phyloP scores from a whole-genome alignment of 2,329 filamentous ascomycete genomes.

The Penicillium sp. region DNA sequence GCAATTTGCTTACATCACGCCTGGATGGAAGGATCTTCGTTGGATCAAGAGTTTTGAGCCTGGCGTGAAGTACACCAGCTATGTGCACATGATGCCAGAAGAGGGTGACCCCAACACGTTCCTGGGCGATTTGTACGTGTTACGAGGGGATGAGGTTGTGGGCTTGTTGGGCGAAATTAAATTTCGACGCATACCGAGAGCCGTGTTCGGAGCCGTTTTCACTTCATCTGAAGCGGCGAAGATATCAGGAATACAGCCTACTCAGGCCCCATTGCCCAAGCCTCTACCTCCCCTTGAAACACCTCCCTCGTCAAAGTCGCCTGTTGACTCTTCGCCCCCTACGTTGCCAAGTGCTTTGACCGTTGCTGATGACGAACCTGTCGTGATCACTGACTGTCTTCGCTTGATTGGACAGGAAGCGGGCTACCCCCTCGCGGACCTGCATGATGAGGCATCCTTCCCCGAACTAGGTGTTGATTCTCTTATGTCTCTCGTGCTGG shows the following conservation, averaged over 20 bases:
- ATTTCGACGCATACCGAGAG: constrained; percentile 34
- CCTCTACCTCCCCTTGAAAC: too few species aligned
- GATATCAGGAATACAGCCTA: too few species aligned
- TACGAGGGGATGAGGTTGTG: constrained; percentile 34
- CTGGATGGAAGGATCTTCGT: constrained; percentile 31
- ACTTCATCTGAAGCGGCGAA: too few species aligned
- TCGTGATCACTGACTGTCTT: too few species aligned
- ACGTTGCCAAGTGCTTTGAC: too few species aligned
- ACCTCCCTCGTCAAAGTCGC: too few species aligned
- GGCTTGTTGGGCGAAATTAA: constrained; percentile 31
- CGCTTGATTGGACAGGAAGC: neutral
- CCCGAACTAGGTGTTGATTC: constrained; percentile 32
- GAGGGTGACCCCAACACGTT: constrained; percentile 31
- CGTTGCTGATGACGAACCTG: too few species aligned
- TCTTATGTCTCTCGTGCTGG: constrained; percentile 37
- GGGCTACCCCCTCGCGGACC: constrained; percentile 20
- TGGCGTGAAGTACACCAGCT: constrained; percentile 29
- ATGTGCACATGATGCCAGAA: constrained; percentile 37
- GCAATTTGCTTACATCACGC: constrained; percentile 35
- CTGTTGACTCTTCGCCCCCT: too few species aligned
- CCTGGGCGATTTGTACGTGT: constrained; percentile 41
- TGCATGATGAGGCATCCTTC: constrained; percentile 12
- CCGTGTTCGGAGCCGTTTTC: too few species aligned
- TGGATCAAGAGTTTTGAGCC: constrained; percentile 26
- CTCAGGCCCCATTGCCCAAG: too few species aligned